Base-by-base conservation (phyloP, 2,329 filamentous ascomycete genomes). In the Colletotrichum sp. region DNA sequence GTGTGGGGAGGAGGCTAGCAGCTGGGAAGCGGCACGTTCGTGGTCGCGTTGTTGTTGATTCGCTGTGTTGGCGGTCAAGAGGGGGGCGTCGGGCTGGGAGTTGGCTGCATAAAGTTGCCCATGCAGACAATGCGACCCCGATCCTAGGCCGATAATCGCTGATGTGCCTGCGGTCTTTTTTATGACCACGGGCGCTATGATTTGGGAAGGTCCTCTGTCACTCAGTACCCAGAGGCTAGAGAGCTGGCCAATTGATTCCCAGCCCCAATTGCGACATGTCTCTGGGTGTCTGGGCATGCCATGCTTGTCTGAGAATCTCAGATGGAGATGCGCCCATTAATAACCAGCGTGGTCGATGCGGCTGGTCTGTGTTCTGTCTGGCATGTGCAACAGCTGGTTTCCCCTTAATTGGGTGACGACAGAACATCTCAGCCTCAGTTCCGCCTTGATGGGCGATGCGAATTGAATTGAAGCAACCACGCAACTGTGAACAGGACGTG, bases 321-420 rank as follows among this genome's bases (percentile, higher is more conserved):
- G 61, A 64, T 64, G 34, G 30, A 48, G 18, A 36, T 38, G 28
- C 30, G 48, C 67, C 52, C 60, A 74, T 60, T 34, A 60, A 66
- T 66, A n/a, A n/a, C n/a, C n/a, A 21, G 8, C 52, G 12, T 21
- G 24, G 68, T 26, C 30, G 30, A 67, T 30, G 73, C 70, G 61
- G 30, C 24, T 69, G 73, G 73, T 75, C 73, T 69, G 73, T 75
- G 73, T 68, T 26, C 43, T 52, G 73, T 73, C 38, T 75, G 60
- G 73, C 70, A 74, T 75, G 70, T 73, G 73, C 73, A 72, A 38
- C 73, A 75, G 57, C 65, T 48, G 57, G 73, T 75, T 75, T 73
- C 58, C 10, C 21, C 18, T 75, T 48, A 21, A 75, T 75, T 75
- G 43, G 64, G 21, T 65, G 58, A 65, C 58, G 70, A 55, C 48